Evolutionary conservation across 768 basidiomycete species (phyloP).

Genomic region (Lactifluus volemus): DNA sequence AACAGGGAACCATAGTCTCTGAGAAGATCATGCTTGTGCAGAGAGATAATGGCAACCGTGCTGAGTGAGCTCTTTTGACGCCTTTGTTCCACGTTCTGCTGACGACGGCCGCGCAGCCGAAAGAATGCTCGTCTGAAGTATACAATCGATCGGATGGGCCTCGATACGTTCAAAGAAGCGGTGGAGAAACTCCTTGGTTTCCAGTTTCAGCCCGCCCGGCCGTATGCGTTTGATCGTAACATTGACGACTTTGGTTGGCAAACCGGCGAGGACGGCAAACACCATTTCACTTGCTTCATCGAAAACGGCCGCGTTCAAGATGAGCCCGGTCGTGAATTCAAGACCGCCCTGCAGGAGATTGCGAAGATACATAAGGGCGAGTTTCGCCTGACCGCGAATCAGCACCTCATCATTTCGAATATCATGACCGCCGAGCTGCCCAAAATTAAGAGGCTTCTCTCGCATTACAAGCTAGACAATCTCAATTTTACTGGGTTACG

Average conservation of each 20-base stretch:
- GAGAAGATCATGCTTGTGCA: constrained; percentile 93
- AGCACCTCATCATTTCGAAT: constrained; percentile 86
- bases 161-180: constrained; percentile 77
- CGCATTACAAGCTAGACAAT: constrained; percentile 87
- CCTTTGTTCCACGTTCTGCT: neutral
- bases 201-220: constrained; percentile 58
- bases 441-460: constrained; percentile 68
- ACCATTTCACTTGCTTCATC: constrained; percentile 91
- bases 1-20: constrained; percentile 78
- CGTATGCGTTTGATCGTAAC: constrained; percentile 80
- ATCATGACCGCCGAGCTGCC: constrained; percentile 64
- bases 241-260: constrained; percentile 94
- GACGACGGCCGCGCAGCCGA: constrained; percentile 27
- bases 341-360: constrained; percentile 86
- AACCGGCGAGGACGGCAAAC: constrained; percentile 75
- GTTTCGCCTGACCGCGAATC: constrained; percentile 92
- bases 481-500: constrained; percentile 69
- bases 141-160: constrained; percentile 92
- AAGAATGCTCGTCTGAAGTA: constrained; percentile 90
- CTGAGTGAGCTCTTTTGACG: constrained; percentile 49
- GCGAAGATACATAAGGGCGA: constrained; percentile 90
- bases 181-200: constrained; percentile 88
- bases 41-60: constrained; percentile 91
- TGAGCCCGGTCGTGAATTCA: constrained; percentile 84
- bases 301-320: constrained; percentile 98